A percentile compares a stretch with the other conserved stretches of the same genome.
phyloP scores from a whole-genome alignment of 805 yeast species.

The Kluyveromyces starmeri region DNA sequence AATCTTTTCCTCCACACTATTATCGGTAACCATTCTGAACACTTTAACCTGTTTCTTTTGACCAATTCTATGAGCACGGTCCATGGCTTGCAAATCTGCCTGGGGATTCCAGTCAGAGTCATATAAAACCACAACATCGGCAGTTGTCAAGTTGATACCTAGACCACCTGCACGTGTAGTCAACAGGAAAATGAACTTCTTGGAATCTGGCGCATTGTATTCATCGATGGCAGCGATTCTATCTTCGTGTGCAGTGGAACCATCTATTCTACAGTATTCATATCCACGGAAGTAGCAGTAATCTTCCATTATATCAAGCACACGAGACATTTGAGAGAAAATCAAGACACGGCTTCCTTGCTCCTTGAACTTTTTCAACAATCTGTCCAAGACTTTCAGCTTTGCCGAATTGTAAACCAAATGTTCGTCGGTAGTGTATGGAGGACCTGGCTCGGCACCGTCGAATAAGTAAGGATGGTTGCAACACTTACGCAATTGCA shows the following conservation, averaged over 20 bases:
- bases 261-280: conserved; percentile 73
- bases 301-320: conserved; percentile 74
- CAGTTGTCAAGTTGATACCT: conserved; percentile 76
- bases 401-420: conserved; percentile 65
- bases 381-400: conserved; percentile 59
- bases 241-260: conserved; percentile 73
- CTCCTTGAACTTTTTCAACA: conserved; percentile 48
- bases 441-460: conserved; percentile 89
- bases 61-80: conserved; percentile 82
- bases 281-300: conserved; percentile 62
- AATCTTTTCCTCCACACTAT: conserved; percentile 77
- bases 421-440: conserved; percentile 79
- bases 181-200: conserved; percentile 63
- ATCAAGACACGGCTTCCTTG: conserved; percentile 75
- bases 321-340: conserved; percentile 77
- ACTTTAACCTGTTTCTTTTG: conserved; percentile 79
- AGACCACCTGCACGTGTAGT: conserved; percentile 89
- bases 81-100: conserved; percentile 86
- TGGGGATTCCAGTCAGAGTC: conserved; percentile 90
- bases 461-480: conserved; percentile 79
- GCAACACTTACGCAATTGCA: conserved; percentile 80
- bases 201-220: conserved; percentile 64
- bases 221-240: conserved; percentile 71
- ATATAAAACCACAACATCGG: conserved; percentile 64
- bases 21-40: conserved; percentile 67